Evolutionary conservation across 768 basidiomycete genomes (phyloP).

Genomic region (Kondoa malvinella): DNA sequence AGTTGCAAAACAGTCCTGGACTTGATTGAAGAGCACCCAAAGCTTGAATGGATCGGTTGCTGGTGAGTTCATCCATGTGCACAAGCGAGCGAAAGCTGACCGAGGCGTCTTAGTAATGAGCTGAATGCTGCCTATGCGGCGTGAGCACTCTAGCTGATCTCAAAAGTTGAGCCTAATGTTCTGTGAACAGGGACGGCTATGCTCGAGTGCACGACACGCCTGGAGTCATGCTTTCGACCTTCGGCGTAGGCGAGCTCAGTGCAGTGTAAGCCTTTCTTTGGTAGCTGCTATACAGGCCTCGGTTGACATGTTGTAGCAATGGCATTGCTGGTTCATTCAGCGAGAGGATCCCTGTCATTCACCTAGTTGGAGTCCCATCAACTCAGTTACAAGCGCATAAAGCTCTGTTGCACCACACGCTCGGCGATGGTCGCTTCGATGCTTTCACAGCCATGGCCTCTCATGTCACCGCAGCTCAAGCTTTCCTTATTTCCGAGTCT

Average conservation of each 20-base stretch:
- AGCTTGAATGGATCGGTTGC: conserved; percentile 20
- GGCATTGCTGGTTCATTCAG: conserved; percentile 38
- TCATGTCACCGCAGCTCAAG: conserved; percentile 57
- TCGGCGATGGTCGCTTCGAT: conserved; percentile 67
- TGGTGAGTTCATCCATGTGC: conserved; percentile 6
- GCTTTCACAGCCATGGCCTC: conserved; percentile 59
- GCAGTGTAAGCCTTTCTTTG: conserved; percentile 69
- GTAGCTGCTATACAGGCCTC: conserved; percentile 11
- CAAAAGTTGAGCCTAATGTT: neutral
- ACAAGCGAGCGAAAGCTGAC: too few relatives aligned
- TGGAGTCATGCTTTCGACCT: conserved; percentile 61
- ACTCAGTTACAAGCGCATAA: conserved; percentile 47
- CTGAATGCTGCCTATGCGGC: conserved; percentile 79
- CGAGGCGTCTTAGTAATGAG: conserved; percentile 41
- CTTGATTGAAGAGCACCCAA: neutral
- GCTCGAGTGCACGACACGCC: conserved; percentile 61
- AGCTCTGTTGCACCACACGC: conserved; percentile 70
- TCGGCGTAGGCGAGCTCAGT: conserved; percentile 84
- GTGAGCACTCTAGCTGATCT: conserved; percentile 34
- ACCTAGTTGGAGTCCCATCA: conserved; percentile 68
- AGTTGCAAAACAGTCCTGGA: neutral
- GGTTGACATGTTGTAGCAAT: neutral
- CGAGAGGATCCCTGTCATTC: conserved; percentile 77
- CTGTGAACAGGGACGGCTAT: conserved; percentile 42
- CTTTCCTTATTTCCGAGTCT: conserved; percentile 37